phyloP scores from a whole-genome alignment of 2,329 filamentous ascomycete species.

The Trichophyton rubrum region DNA sequence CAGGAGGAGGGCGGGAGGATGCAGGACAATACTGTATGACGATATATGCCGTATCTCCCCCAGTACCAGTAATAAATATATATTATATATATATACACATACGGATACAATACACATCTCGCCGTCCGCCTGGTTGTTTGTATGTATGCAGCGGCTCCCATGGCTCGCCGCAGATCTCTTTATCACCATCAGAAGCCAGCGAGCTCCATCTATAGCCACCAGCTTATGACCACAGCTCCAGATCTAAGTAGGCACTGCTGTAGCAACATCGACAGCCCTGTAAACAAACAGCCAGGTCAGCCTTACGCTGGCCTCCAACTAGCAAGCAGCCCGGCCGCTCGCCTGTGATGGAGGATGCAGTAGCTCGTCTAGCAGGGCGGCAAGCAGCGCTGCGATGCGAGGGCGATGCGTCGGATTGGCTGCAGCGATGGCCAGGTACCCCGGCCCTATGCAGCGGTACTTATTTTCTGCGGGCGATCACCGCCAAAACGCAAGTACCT shows the following conservation, averaged over 20 bases:
- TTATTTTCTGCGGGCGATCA: neutral
- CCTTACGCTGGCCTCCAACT: neutral
- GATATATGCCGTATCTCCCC: too few relatives aligned
- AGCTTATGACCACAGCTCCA: neutral
- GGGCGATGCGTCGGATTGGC: neutral
- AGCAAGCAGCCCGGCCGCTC: neutral
- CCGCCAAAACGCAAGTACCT: neutral
- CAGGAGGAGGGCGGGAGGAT: too few relatives aligned
- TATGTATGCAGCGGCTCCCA: too few relatives aligned
- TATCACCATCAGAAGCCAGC: too few relatives aligned
- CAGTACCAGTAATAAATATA: too few relatives aligned
- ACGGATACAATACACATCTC: too few relatives aligned
- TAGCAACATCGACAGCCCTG: too few relatives aligned
- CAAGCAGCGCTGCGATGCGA: neutral
- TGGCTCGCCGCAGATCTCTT: too few relatives aligned
- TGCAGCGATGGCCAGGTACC: neutral
- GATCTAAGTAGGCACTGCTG: too few relatives aligned
- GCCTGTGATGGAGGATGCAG: neutral
- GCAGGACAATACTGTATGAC: too few relatives aligned
- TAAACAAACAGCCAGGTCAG: neutral
- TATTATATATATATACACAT: too few relatives aligned
- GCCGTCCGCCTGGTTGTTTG: too few relatives aligned
- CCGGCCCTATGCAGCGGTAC: neutral
- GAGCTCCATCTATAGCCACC: neutral
- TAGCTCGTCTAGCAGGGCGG: neutral